Evolutionary conservation across 2,329 filamentous ascomycete genomes (phyloP).

Genomic region (Microsporum audouinii): DNA sequence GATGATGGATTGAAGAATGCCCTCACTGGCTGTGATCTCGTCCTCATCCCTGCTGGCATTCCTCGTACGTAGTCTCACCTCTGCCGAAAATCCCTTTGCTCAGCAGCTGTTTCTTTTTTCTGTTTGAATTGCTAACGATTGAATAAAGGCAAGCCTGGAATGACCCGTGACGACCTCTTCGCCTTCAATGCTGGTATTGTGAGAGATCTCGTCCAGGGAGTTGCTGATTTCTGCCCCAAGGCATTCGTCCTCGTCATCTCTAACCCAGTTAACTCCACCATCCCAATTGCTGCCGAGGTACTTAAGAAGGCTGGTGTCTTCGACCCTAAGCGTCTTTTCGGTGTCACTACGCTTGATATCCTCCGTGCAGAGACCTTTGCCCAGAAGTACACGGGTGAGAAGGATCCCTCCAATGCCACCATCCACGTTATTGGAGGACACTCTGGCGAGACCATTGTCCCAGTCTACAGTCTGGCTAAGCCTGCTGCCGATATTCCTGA

Average conservation of each 20-base stretch:
- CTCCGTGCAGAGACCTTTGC: slow-evolving; percentile 97
- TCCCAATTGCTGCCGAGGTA: slow-evolving; percentile 93
- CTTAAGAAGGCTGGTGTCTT: slow-evolving; percentile 90
- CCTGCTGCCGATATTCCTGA: slow-evolving; percentile 68
- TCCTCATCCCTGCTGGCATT: slow-evolving; percentile 96
- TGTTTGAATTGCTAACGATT: background rate
- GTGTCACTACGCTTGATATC: slow-evolving; percentile 96
- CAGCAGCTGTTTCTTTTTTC: background rate
- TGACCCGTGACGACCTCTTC: slow-evolving; percentile 99
- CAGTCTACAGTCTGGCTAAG: slow-evolving; percentile 84
- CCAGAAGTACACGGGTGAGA: slow-evolving; percentile 68
- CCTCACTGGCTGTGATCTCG: slow-evolving; percentile 85
- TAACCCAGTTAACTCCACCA: slow-evolving; percentile 98
- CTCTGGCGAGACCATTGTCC: slow-evolving; percentile 96
- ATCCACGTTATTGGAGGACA: slow-evolving; percentile 94
- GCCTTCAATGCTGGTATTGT: slow-evolving; percentile 99
- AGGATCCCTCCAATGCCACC: slow-evolving; percentile 67
- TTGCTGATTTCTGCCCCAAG: slow-evolving; percentile 80
- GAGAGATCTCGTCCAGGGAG: slow-evolving; percentile 78
- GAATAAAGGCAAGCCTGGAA: slow-evolving; percentile 80
- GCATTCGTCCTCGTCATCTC: slow-evolving; percentile 95
- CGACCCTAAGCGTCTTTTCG: slow-evolving; percentile 89
- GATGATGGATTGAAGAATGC: slow-evolving; percentile 73
- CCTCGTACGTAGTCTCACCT: slow-evolving; percentile 57
- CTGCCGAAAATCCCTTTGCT: background rate